phyloP scores from a whole-genome alignment of 148 eudicot genomes.

The Rheum nobile region DNA sequence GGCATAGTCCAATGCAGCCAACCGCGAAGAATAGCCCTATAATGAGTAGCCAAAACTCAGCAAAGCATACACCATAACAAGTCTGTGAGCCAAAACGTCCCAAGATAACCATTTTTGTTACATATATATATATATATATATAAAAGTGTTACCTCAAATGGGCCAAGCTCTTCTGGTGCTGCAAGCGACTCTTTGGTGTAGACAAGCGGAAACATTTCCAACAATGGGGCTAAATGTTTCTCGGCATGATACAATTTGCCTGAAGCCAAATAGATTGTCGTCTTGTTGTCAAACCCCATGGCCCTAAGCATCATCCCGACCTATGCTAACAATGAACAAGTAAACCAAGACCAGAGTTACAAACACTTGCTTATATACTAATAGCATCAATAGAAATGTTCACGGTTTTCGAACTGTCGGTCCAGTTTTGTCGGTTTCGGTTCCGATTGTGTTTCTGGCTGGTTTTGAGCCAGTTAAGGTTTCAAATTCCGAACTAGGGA shows the following conservation, averaged over 20 bases:
- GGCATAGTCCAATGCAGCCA: slow-evolving; percentile 82
- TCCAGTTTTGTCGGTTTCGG: too few species aligned
- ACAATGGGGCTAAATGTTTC: slow-evolving; percentile 54
- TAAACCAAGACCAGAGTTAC: neutral
- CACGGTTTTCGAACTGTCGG: too few species aligned
- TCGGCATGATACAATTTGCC: slow-evolving; percentile 60
- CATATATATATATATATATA: too few species aligned
- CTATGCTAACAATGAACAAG: slow-evolving; percentile 60
- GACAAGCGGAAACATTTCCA: slow-evolving; percentile 76
- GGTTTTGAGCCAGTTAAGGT: too few species aligned
- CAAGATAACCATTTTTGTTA: neutral
- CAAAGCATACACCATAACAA: neutral
- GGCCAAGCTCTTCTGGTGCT: slow-evolving; percentile 51
- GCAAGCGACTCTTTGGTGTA: slow-evolving; percentile 71
- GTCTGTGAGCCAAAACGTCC: neutral
- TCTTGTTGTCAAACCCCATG: slow-evolving; percentile 73
- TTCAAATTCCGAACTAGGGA: too few species aligned
- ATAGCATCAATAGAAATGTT: too few species aligned
- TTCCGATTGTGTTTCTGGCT: too few species aligned
- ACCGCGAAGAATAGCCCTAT: slow-evolving; percentile 73
- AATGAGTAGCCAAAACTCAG: neutral
- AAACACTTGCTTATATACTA: neutral
- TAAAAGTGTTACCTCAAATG: slow-evolving; percentile 46
- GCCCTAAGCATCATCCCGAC: slow-evolving; percentile 93
- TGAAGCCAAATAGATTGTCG: slow-evolving; percentile 80